phyloP scores from a whole-genome alignment of 305 asterid species.

The Fraxinus baroniana region DNA sequence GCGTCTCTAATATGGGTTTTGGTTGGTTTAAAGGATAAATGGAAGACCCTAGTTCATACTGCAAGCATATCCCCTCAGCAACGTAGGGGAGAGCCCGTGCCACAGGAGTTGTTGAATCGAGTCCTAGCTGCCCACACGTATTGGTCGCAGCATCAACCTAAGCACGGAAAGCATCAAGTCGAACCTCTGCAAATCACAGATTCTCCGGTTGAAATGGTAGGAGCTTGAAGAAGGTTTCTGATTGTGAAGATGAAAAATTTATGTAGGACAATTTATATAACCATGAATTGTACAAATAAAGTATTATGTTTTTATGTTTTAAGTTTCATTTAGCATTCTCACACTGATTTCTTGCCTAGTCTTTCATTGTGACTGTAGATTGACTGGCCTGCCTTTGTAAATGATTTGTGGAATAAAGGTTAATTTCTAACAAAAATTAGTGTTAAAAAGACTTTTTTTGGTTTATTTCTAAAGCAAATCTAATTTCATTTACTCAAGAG shows the following conservation, averaged over 20 bases:
- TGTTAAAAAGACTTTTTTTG: background rate
- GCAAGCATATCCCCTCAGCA: constrained; percentile 97
- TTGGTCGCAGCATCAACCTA: constrained; percentile 86
- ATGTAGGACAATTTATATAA: constrained; percentile 19
- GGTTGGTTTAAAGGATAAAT: constrained; percentile 71
- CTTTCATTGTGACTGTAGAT: constrained; percentile 26
- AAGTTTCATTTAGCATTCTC: constrained; percentile 34
- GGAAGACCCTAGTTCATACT: constrained; percentile 97
- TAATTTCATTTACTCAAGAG: background rate
- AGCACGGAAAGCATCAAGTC: constrained; percentile 53
- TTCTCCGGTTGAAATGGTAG: constrained; percentile 32
- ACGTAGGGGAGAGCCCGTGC: constrained; percentile 94
- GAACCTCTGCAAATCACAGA: constrained; percentile 42
- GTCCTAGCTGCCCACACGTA: constrained; percentile 74
- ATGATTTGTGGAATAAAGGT: constrained; percentile 52
- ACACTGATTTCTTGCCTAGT: constrained; percentile 45
- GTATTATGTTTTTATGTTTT: constrained; percentile 6
- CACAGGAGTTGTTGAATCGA: constrained; percentile 80
- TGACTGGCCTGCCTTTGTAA: constrained; percentile 47
- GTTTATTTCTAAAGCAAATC: background rate
- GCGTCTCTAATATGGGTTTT: constrained; percentile 24
- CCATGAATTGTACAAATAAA: constrained; percentile 45
- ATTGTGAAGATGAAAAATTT: constrained; percentile 4
- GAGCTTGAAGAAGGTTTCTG: constrained; percentile 36
- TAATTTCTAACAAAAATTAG: constrained; percentile 23